Evolutionary conservation across 148 eudicot species (phyloP), one percentile per base, ranked within the genome.

Genomic region (Chenopodium formosanum): DNA sequence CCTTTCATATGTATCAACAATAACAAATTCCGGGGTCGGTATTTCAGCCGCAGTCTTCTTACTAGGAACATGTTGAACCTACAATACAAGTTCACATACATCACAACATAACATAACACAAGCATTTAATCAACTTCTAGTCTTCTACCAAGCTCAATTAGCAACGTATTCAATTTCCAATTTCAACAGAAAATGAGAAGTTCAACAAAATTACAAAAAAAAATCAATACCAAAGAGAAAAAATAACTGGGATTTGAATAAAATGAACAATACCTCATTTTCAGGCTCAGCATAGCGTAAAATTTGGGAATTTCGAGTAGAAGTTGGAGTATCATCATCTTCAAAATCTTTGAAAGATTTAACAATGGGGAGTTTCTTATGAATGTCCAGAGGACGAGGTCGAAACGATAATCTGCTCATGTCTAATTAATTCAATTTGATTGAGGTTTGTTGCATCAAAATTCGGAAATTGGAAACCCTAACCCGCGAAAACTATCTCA

Each of bases 351-450:
- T 94, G 73, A 96, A 77, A 58, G 97, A 92, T 84, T 94, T 96
- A 31, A 94, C 85, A 89, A 96, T 90, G 4, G 99, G 98, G 17
- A 96, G 94, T 90, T 94, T 94, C 91, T 96, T 96, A 86, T 94
- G 91, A 85, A 96, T 88, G 88, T 96, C 99, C 10, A 96, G 90
- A 58, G 99, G 99, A 66, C 99, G 99, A 10, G 99, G 98, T 85
- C 99, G 86, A 68, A 96, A 85, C 32, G 97, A 92, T 76, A 92
- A 86, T 83, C 99, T 88, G 85, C 92, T 96, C 99, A 96, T 96
- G 64, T 78, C 90, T 56, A 79, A 84, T 88, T 48, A 48, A 68
- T 76, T 29, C 81, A 31, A 62, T 20, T 7, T 20, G 7, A 67
- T 12, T 25, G 31, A 4, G 1, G 1, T 6, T 40, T 0, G 44